These are phyloP conservation scores for Guadua angustifolia DNA, from an alignment of 176 grass and related monocot genomes.

Conservation along the genomic window DNA sequence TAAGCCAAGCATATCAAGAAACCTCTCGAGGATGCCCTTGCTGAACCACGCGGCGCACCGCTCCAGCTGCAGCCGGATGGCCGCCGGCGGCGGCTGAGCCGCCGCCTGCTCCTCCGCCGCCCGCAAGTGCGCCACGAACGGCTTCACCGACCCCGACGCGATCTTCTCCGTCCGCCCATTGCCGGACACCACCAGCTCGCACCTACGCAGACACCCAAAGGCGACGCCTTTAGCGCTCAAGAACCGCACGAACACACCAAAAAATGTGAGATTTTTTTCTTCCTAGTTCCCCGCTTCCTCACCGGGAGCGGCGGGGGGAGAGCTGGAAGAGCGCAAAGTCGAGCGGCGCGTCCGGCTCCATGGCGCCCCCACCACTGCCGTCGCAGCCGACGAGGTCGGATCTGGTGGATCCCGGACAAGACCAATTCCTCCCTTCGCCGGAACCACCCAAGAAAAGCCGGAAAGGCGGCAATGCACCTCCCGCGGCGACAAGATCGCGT, in stretches of 20 bases:
- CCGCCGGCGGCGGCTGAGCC: constrained; percentile 39
- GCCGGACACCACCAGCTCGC: constrained; percentile 89
- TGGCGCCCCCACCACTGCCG: constrained; percentile 39
- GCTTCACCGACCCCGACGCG: constrained; percentile 91
- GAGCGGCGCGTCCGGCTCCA: constrained; percentile 75
- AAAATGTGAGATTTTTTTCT: constrained; percentile 23
- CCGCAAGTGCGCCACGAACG: constrained; percentile 83
- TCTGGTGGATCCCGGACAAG: constrained; percentile 51
- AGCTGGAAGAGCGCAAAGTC: constrained; percentile 96
- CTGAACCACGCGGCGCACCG: constrained; percentile 75
- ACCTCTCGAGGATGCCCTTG: constrained; percentile 99
- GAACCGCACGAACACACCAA: constrained; percentile 26
- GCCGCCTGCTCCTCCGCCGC: constrained; percentile 81
- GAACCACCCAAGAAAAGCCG: constrained; percentile 39
- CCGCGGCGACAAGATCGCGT: constrained; percentile 42
- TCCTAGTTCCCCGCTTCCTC: constrained; percentile 17
- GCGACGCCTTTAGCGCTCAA: constrained; percentile 33
- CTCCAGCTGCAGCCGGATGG: constrained; percentile 77
- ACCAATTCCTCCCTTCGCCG: not conserved
- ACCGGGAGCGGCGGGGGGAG: constrained; percentile 87
- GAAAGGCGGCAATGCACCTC: constrained; percentile 57
- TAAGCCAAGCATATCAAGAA: constrained; percentile 9
- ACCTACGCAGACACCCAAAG: constrained; percentile 56
- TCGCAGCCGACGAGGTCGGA: constrained; percentile 37
- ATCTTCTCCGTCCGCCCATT: constrained; percentile 94